Conservation (phyloP, 1,284 basidiomycete genomes). For the Entoloma clypeatum region DNA sequence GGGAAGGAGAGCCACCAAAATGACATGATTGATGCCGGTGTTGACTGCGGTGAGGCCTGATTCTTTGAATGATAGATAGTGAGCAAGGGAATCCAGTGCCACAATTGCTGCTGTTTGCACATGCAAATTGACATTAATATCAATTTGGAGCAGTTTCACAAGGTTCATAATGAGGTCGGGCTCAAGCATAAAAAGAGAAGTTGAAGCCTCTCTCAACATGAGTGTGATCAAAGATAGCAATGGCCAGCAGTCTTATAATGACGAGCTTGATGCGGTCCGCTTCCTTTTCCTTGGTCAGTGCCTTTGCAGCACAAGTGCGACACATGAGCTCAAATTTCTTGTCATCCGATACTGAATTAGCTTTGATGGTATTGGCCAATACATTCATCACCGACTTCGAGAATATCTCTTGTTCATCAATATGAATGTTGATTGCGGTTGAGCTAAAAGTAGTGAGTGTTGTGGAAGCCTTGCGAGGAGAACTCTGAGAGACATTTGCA, state of each 20-base stretch:
- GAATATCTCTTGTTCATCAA: conserved; percentile 58
- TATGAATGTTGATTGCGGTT: conserved; percentile 60
- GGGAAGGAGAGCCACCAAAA: conserved; percentile 84
- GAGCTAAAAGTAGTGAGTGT: conserved; percentile 26
- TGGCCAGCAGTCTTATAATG: conserved; percentile 78
- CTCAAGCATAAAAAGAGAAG: conserved; percentile 90
- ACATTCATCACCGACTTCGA: conserved; percentile 67
- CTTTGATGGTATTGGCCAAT: conserved; percentile 70
- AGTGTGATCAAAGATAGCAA: conserved; percentile 87
- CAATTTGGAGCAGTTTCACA: conserved; percentile 85
- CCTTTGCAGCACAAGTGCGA: conserved; percentile 78
- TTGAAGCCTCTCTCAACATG: conserved; percentile 75
- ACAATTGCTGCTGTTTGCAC: conserved; percentile 84
- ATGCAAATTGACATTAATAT: conserved; percentile 60
- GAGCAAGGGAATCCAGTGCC: conserved; percentile 85
- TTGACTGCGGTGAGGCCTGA: conserved; percentile 92
- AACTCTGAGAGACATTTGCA: conserved; percentile 33
- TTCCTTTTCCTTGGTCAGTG: conserved; percentile 55
- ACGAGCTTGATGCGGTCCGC: conserved; percentile 78
- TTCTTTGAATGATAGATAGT: conserved; percentile 78
- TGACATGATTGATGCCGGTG: conserved; percentile 95
- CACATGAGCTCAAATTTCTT: conserved; percentile 91
- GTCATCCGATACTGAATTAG: conserved; percentile 72
- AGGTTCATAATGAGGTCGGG: conserved; percentile 86
- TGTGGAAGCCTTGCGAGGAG: conserved; percentile 36